Evolutionary conservation across 805 yeast species (phyloP), one percentile per base, ranked within the genome.

Genomic region (Debaryomyces tyrocola): DNA sequence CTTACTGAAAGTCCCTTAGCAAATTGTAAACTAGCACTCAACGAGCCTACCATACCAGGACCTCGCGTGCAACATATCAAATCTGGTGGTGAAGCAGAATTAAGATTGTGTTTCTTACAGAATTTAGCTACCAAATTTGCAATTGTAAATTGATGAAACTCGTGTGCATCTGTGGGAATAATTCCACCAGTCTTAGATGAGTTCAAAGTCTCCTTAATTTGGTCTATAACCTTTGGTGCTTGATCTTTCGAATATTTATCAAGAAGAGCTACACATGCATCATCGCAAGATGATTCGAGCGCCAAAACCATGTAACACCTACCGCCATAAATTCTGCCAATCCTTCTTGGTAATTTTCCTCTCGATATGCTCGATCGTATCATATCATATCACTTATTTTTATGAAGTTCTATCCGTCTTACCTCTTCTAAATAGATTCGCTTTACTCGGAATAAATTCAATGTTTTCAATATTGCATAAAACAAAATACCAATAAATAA

Each of bases 271-370:
- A 90, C 92, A 55, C 97, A 90, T 0, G 97, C 80, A 64, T 94
- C 99, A 64, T 94, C 99, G 61, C 99, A 94, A 0, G 97, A 89
- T 0, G 96, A 82, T 60, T 94, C 99, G 11, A 94, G 81, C 0
- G 97, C 94, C 18, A 94, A 68, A 0, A 91, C 94, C 37, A 74
- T 75, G 61, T 87, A 89, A 4, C 48, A 18, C 39, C 82, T 58
- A 14, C 28, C 44, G 10, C 42, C 48, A 12, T 8, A 7, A 17
- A 2, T 2, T 15, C 12, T 5, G 18, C 14, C 15, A 12, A 8
- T n/a, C 15, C 21, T 15, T 10, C 20, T 28, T 28, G 20, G 20
- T 5, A 28, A n/a, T 2, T 2, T 17, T 8, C 20, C 20, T 28
- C 20, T 35, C 24, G 14, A 15, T 15, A 35, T 6, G n/a, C n/a